Percentiles rank a stretch among this genome's conserved stretches.
Conservation (phyloP, 2,329 filamentous ascomycete species). For the Teratosphaeria nubilosa region DNA sequence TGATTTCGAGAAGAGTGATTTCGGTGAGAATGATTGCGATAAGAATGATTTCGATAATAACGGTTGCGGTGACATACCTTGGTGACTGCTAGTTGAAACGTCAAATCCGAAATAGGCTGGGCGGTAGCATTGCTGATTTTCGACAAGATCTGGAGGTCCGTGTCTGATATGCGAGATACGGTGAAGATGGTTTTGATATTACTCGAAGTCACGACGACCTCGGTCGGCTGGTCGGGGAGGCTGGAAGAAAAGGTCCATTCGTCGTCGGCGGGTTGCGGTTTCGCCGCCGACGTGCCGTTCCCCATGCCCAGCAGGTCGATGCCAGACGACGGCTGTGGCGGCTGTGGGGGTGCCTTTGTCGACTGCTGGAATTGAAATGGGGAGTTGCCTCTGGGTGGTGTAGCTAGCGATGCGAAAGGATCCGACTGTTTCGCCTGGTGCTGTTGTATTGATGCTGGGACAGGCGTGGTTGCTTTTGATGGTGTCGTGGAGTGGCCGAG, state of each 20-base stretch:
- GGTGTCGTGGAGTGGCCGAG: slow-evolving; percentile 28
- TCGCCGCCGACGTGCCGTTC: slow-evolving; percentile 30
- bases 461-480: slow-evolving; percentile 41
- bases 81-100: slow-evolving; percentile 86
- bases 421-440: slow-evolving; percentile 34
- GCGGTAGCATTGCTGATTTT: slow-evolving; percentile 74
- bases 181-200: slow-evolving; percentile 61
- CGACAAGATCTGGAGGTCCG: slow-evolving; percentile 59
- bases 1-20: no score
- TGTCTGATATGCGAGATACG: slow-evolving; percentile 49
- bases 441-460: slow-evolving; percentile 22
- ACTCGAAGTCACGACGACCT: slow-evolving; percentile 56
- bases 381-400: slow-evolving; percentile 41
- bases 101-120: slow-evolving; percentile 64
- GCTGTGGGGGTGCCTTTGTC: slow-evolving; percentile 19
- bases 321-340: slow-evolving; percentile 12
- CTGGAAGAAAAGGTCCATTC: slow-evolving; percentile 93
- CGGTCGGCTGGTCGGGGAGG: slow-evolving; percentile 57
- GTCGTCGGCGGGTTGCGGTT: slow-evolving; percentile 50
- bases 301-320: slow-evolving; percentile 21
- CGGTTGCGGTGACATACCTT: slow-evolving; percentile 62
- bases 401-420: slow-evolving; percentile 51
- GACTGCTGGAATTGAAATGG: slow-evolving; percentile 41
- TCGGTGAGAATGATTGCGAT: no score
- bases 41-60: no score